A percentile compares a stretch with the other conserved stretches of the same genome.
Evolutionary conservation across 441 rosid genomes (phyloP).

Genomic region (Kokia cookei): DNA sequence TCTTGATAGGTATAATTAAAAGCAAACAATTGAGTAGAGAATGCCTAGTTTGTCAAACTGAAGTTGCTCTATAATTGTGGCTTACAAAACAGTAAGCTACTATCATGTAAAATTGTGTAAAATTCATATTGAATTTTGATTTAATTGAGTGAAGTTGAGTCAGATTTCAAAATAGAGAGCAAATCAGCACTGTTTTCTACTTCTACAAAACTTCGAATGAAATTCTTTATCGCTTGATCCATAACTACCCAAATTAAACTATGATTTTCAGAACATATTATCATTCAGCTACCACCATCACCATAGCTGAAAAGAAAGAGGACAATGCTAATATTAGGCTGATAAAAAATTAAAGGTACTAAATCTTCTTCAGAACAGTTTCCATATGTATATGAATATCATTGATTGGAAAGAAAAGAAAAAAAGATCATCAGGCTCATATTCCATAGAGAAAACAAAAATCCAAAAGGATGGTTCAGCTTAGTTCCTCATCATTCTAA

Average conservation of each 20-base stretch:
- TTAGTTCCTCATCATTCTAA: conserved; percentile 78
- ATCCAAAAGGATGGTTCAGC: not conserved
- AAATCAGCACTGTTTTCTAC: no score
- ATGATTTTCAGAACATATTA: not conserved
- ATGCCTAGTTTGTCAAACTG: not conserved
- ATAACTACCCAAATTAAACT: no score
- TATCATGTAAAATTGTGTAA: no score
- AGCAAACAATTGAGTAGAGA: not conserved
- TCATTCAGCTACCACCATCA: not conserved
- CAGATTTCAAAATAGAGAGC: no score
- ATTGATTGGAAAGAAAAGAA: conserved; percentile 2
- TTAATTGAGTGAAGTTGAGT: no score
- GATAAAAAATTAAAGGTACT: conserved; percentile 6
- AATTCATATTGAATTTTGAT: no score
- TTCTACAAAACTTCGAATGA: no score
- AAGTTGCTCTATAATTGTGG: conserved; percentile 12
- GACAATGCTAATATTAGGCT: conserved; percentile 9
- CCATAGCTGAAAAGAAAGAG: not conserved
- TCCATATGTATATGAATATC: conserved; percentile 10
- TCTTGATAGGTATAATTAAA: not conserved
- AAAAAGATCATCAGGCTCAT: not conserved
- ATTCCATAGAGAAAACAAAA: not conserved
- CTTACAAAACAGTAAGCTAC: not conserved
- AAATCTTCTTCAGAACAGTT: conserved; percentile 9
- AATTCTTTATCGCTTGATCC: no score